Conservation (phyloP, 176 grass and related monocot genomes). For the Avena insularis region DNA sequence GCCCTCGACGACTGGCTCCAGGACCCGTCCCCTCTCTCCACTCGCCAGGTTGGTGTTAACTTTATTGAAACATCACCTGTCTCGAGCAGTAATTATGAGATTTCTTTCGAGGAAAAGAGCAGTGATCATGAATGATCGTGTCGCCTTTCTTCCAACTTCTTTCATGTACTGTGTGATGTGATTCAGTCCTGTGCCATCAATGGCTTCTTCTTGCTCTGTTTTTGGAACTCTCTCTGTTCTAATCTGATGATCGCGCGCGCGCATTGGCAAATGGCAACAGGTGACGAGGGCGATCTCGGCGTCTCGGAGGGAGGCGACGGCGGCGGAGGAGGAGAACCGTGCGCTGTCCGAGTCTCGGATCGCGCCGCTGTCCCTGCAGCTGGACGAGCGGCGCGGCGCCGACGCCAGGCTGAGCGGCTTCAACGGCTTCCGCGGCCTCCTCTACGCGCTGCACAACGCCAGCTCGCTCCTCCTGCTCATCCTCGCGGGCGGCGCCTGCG, state of each 20-base stretch:
- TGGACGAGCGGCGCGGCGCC: slow-evolving; percentile 57
- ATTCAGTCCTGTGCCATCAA: background rate
- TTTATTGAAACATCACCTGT: background rate
- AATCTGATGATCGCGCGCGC: background rate
- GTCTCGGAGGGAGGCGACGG: slow-evolving; percentile 70
- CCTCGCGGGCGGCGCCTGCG: slow-evolving; percentile 57
- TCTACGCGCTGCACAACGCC: slow-evolving; percentile 81
- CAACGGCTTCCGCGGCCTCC: slow-evolving; percentile 87
- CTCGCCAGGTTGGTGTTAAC: slow-evolving; percentile 65
- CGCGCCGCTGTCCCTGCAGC: slow-evolving; percentile 71
- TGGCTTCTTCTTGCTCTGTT: slow-evolving; percentile 10
- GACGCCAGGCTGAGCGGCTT: slow-evolving; percentile 73
- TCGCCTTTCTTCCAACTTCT: background rate
- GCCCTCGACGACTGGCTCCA: slow-evolving; percentile 72
- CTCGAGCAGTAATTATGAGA: background rate
- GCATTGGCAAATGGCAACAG: slow-evolving; percentile 42
- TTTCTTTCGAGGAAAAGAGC: slow-evolving; percentile 3
- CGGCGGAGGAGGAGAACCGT: slow-evolving; percentile 80
- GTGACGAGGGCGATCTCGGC: slow-evolving; percentile 65
- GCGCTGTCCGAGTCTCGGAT: slow-evolving; percentile 63
- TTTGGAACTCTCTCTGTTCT: slow-evolving; percentile 6
- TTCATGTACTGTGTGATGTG: background rate
- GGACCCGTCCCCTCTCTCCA: slow-evolving; percentile 57
- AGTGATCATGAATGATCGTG: slow-evolving; percentile 19
- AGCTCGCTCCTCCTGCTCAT: slow-evolving; percentile 87